Conservation (phyloP, 441 rosid species). For the Bruguiera hainesii region DNA sequence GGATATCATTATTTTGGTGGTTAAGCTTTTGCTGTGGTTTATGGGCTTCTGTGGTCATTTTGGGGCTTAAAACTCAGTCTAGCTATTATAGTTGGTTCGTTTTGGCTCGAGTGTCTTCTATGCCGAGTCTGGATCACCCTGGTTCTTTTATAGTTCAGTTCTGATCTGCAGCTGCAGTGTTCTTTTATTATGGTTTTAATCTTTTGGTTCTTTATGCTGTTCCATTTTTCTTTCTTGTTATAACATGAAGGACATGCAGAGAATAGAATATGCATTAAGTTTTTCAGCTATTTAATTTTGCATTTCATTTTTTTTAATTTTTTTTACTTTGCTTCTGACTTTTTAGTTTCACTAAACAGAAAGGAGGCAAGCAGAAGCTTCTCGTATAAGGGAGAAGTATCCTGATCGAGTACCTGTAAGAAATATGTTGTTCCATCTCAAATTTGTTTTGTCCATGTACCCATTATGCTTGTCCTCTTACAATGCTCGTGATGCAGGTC, state of each 20-base stretch:
- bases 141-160: no score
- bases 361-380: conserved; percentile 86
- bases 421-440: conserved; percentile 3
- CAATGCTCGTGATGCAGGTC: conserved; percentile 44
- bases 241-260: no score
- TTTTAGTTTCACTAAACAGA: conserved; percentile 34
- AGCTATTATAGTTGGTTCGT: not conserved
- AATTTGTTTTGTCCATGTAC: not conserved
- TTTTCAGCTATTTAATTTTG: not conserved
- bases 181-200: no score
- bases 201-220: no score
- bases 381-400: conserved; percentile 80
- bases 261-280: no score
- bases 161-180: no score
- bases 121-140: no score
- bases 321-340: conserved; percentile 5
- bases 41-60: not conserved
- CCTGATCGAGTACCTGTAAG: conserved; percentile 90
- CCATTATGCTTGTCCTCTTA: conserved; percentile 3
- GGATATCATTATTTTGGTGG: not conserved
- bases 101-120: not conserved
- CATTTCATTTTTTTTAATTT: not conserved
- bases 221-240: no score
- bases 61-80: not conserved
- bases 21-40: not conserved